Evolutionary conservation across 805 yeast species (phyloP), one percentile per base, ranked within the genome.

Genomic region (Pichia californica): DNA sequence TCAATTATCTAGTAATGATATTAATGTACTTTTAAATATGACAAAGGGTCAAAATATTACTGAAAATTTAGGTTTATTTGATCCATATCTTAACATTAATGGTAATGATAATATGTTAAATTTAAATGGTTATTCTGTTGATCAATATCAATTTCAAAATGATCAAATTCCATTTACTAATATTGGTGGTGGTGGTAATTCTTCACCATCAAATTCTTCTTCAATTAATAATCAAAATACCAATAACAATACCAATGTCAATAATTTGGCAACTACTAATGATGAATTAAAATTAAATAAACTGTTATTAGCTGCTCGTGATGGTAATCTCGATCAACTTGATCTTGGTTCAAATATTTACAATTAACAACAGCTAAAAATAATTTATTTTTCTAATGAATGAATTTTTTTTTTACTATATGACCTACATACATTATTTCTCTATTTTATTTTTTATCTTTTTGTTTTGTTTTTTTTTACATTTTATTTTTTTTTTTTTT

Each of bases 271-370:
- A n/a, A n/a, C n/a, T n/a, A 43, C 46, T n/a, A 52, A 55, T 21
- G 59, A 58, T 26, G 60, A 58, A 26, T 42, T 55, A 21, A 67
- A 76, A 45, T 61, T 77, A 53, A 77, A 77, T 52, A 77, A 74
- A 52, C 58, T 75, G 31, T 70, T 74, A 45, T 54, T 75, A 28
- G 79, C 79, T 42, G 76, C 79, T 10, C 68, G 79, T 46, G 79
- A 75, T 48, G 79, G 77, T 14, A 69, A 75, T 45, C 52, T 76
- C 31, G 81, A 76, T 52, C 62, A 77, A 21, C 59, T 77, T 44
- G 81, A 77, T 39, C 42, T 58, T n/a, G 52, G 53, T 26, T 66
- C 79, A 14, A 69, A 64, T 40, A 53, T 76, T 9, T 61, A 67
- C 36, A 45, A 41, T 14, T 36, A 14, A 7, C 25, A 23, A 23